Conservation (phyloP, 805 yeast genomes). For the Kodamaea lidongshanica region DNA sequence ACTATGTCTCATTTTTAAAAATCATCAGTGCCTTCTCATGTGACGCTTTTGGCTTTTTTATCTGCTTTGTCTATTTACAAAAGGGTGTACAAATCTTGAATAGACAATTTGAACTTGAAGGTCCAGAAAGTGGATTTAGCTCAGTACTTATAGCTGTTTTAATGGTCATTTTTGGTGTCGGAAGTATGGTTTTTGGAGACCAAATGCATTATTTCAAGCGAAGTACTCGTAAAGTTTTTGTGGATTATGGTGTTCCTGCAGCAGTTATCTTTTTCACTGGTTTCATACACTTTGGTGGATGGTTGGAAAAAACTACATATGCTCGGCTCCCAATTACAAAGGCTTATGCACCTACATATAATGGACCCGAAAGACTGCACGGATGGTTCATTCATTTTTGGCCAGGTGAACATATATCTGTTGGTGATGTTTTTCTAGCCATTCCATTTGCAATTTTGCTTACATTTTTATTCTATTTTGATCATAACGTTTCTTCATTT, state of each 20-base stretch:
- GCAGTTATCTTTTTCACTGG: slow-evolving; percentile 88
- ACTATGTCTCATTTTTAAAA: slow-evolving; percentile 59
- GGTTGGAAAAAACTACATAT: slow-evolving; percentile 50
- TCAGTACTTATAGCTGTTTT: slow-evolving; percentile 66
- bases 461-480: slow-evolving; percentile 84
- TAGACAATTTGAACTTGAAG: slow-evolving; percentile 52
- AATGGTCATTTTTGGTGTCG: slow-evolving; percentile 75
- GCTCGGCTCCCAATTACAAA: slow-evolving; percentile 61
- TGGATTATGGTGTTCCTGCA: slow-evolving; percentile 82
- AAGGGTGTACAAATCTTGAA: slow-evolving; percentile 82
- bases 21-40: slow-evolving; percentile 79
- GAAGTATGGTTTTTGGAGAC: slow-evolving; percentile 51
- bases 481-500: slow-evolving; percentile 88
- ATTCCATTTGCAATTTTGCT: slow-evolving; percentile 85
- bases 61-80: slow-evolving; percentile 79
- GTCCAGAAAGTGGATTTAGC: slow-evolving; percentile 54
- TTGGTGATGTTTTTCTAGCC: slow-evolving; percentile 78
- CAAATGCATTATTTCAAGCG: slow-evolving; percentile 57
- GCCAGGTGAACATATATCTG: slow-evolving; percentile 49
- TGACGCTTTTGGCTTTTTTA: slow-evolving; percentile 89
- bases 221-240: slow-evolving; percentile 58
- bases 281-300: slow-evolving; percentile 86
- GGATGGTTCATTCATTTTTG: slow-evolving; percentile 81
- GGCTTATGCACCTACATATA: slow-evolving; percentile 67
- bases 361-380: slow-evolving; percentile 33